Base-by-base conservation (phyloP, 202 grass and related monocot species). In the Zizania palustris region DNA sequence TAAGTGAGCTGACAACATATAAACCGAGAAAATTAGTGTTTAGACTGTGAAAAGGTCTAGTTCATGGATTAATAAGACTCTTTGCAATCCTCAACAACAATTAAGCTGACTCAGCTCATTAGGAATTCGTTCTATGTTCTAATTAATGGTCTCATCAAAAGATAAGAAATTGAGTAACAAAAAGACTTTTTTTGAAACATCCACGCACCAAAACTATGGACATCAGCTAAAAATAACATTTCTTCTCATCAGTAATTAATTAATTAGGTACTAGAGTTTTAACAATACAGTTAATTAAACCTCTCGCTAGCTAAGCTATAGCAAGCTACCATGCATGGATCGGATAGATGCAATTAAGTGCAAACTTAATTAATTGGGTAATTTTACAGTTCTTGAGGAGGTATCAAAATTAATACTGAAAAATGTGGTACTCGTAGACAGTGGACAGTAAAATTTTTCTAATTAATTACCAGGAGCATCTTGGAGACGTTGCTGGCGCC, bases 401-500 rank as follows among this genome's bases (percentile, higher is more conserved):
- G n/a, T n/a, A n/a, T n/a, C n/a, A n/a, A n/a, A n/a, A n/a, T n/a
- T n/a, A n/a, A n/a, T n/a, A n/a, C n/a, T n/a, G n/a, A n/a, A n/a
- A n/a, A n/a, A n/a, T n/a, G n/a, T n/a, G n/a, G n/a, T n/a, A n/a
- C n/a, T n/a, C n/a, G n/a, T n/a, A n/a, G n/a, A n/a, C n/a, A n/a
- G n/a, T n/a, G n/a, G n/a, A n/a, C n/a, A n/a, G n/a, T n/a, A n/a
- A n/a, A n/a, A n/a, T n/a, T n/a, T n/a, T n/a, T n/a, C n/a, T n/a
- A n/a, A n/a, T n/a, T n/a, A n/a, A n/a, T n/a, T 80, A 98, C 95
- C 85, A 90, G 71, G 45, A 97, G 83, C 83, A 99, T 90, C 85
- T 99, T 99, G 83, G 96, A 92, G 81, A 95, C 89, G 78, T 99
- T 99, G 82, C 96, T 99, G 22, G 96, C 96, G 22, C 96, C 92